Conservation (phyloP, 495 filamentous ascomycete genomes). For the Geopyxis carbonaria region DNA sequence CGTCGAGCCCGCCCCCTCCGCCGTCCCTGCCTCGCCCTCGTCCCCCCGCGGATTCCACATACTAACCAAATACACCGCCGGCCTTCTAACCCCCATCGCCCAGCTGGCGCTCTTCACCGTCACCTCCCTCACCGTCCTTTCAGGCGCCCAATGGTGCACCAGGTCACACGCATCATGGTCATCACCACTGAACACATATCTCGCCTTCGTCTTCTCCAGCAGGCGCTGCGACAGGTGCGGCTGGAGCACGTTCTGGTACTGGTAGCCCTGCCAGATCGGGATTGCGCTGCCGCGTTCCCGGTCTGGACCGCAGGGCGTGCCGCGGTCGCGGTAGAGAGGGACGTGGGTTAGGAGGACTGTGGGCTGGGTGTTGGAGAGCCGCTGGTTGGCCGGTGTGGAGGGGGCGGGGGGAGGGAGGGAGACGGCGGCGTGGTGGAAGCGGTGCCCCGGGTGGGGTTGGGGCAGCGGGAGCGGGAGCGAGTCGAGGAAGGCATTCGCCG, state of each 20-base stretch:
- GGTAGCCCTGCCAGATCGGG: constrained; percentile 57
- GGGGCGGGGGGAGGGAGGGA: not conserved
- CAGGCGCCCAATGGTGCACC: constrained; percentile 48
- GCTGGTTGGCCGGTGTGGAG: constrained; percentile 3
- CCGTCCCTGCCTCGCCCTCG: constrained; percentile 4
- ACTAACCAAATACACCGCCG: constrained; percentile 75
- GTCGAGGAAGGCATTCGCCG: constrained; percentile 59
- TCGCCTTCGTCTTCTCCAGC: constrained; percentile 52
- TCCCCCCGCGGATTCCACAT: constrained; percentile 76
- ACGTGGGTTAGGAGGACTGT: constrained; percentile 81
- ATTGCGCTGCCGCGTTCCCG: constrained; percentile 74
- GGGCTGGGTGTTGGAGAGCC: too few species aligned
- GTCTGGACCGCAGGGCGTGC: constrained; percentile 79
- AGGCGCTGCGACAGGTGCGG: constrained; percentile 53
- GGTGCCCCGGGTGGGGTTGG: constrained; percentile 3
- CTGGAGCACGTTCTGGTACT: constrained; percentile 89
- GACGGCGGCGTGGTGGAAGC: constrained; percentile 22
- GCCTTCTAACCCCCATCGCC: constrained; percentile 89
- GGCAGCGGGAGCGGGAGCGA: constrained; percentile 31
- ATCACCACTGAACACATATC: constrained; percentile 80
- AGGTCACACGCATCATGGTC: constrained; percentile 98
- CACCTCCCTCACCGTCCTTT: constrained; percentile 58
- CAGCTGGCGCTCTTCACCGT: constrained; percentile 87
- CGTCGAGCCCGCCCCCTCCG: too few species aligned
- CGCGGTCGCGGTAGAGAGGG: constrained; percentile 62